These are phyloP conservation scores for Waltergamsia citrina DNA, from an alignment of 2,329 filamentous ascomycete genomes.

Conservation along the genomic window DNA sequence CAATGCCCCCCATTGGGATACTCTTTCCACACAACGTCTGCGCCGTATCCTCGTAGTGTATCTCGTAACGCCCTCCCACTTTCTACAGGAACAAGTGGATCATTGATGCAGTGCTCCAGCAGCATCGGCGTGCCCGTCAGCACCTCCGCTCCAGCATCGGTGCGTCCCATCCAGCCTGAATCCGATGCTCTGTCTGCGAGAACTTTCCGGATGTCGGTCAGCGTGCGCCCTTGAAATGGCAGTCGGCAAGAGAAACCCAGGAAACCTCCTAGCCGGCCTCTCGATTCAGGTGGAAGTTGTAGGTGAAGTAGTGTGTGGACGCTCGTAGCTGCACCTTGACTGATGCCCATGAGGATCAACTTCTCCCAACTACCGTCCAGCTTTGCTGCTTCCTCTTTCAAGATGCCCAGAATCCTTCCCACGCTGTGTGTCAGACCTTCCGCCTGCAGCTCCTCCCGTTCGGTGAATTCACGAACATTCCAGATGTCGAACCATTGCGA, in stretches of 20 bases:
- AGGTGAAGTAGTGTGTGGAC: conserved; percentile 26
- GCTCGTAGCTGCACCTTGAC: conserved; percentile 32
- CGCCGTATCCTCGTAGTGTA: conserved; percentile 23
- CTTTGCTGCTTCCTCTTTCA: conserved; percentile 21
- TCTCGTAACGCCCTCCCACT: conserved; percentile 24
- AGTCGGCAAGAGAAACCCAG: conserved; percentile 26
- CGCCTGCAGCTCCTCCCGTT: conserved; percentile 31
- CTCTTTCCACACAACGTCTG: conserved; percentile 27
- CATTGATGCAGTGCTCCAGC: conserved; percentile 33
- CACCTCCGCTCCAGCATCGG: conserved; percentile 15
- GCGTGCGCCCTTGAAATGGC: conserved; percentile 20
- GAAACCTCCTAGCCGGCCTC: conserved; percentile 17
- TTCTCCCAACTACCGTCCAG: conserved; percentile 25
- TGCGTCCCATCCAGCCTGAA: conserved; percentile 13
- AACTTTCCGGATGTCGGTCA: conserved; percentile 19
- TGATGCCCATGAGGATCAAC: conserved; percentile 34
- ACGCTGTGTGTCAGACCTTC: conserved; percentile 29
- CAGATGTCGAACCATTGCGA: conserved; percentile 44
- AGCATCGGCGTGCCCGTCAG: conserved; percentile 32
- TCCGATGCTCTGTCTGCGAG: conserved; percentile 10
- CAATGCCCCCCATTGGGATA: conserved; percentile 33
- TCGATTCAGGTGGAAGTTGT: conserved; percentile 8
- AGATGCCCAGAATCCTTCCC: conserved; percentile 16
- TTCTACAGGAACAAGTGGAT: conserved; percentile 27
- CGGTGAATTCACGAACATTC: conserved; percentile 26